Percentiles rank a stretch among this genome's conserved stretches.
These are phyloP conservation scores for Oryza longistaminata DNA, from an alignment of 176 grass and related monocot species.

Conservation along the genomic window DNA sequence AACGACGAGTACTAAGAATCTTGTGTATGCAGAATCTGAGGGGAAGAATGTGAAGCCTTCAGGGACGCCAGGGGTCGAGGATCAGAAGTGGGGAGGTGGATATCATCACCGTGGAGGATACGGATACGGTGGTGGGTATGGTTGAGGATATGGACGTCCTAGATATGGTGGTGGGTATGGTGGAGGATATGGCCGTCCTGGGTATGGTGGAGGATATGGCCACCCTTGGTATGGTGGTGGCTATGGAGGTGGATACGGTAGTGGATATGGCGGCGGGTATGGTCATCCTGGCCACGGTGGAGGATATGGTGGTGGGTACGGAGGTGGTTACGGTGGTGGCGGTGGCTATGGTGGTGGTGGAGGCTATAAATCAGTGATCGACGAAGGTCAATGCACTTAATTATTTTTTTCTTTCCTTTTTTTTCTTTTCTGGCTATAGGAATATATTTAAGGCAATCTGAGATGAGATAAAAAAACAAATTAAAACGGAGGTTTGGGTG, in stretches of 20 bases:
- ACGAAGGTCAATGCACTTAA: background rate
- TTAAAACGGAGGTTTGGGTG: no score
- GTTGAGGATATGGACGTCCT: background rate
- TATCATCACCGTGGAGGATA: background rate
- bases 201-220: no score
- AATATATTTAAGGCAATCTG: no score
- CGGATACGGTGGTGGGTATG: background rate
- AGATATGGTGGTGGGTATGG: background rate
- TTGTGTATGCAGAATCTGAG: background rate
- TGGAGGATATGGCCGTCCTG: no score
- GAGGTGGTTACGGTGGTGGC: background rate
- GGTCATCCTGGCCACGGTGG: no score
- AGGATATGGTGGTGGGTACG: background rate
- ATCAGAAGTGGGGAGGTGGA: background rate
- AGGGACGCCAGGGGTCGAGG: background rate
- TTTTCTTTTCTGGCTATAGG: no score
- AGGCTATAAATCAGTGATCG: background rate
- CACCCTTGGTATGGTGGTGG: background rate
- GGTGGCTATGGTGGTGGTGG: background rate
- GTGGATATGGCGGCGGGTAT: no score
- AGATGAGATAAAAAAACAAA: no score
- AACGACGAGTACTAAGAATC: background rate
- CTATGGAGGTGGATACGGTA: background rate
- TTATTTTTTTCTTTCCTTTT: background rate
- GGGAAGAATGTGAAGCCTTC: background rate